Base-by-base conservation (phyloP, 345 rosid species). In the Tarenaya hassleriana region DNA sequence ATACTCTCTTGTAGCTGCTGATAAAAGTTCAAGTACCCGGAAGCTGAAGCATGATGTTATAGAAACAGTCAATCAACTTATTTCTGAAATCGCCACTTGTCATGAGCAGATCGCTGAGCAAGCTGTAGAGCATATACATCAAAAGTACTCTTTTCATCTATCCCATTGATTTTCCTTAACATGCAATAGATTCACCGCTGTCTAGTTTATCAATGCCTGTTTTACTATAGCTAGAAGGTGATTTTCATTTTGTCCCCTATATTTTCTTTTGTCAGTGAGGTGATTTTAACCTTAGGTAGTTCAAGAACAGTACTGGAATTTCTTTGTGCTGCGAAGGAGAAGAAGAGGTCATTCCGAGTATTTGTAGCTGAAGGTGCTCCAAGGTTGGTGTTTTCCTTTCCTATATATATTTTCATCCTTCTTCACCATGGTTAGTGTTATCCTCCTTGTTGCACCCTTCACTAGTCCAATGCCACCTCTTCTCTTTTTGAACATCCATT, bases 331-430 rank as follows among this genome's bases (percentile, higher is more conserved):
- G 99, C 99, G 52, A 88, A 88, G 70, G 97, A 94, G 81, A 94
- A 88, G 67, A 88, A 82, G 58, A 75, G 94, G 73, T 86, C 99
- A 50, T 94, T 94, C 50, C 86, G 92, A 32, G 94, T 94, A 53
- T 88, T 88, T 82, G 82, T 92, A 11, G 91, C 99, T 0, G 99
- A 94, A 73, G 99, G 99, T 63, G 97, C 99, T 63, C 97, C 99
- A 57, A 88, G 97, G 99, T 88, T 61, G 58, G 75, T 69, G 39
- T 48, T 41, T n/a, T n/a, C n/a, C n/a, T n/a, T n/a, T n/a, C n/a
- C n/a, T n/a, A n/a, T n/a, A n/a, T n/a, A n/a, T n/a, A n/a, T n/a
- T n/a, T n/a, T 52, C 21, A 47, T 58, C 2, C 19, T 52, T 20
- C 1, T 15, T 52, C 16, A 52, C 35, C 48, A 46, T 52, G 2